Base-by-base conservation (phyloP, 495 filamentous ascomycete genomes). In the Hyaloscypha finlandica region DNA sequence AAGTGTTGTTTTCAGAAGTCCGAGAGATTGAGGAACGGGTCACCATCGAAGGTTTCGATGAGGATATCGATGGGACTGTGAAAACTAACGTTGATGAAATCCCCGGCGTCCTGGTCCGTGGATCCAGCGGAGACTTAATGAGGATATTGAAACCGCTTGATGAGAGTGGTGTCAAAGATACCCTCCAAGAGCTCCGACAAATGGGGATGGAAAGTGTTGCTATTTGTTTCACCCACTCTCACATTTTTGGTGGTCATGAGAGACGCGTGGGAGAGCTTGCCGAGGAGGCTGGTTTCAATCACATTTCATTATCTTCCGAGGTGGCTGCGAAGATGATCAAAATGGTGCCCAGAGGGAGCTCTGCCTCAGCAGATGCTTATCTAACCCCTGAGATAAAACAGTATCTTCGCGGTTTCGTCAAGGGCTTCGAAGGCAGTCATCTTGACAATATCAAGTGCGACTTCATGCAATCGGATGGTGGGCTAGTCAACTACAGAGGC, bases 311-410 rank as follows among this genome's bases (percentile, higher is more conserved):
- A 39, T 89, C 85, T 59, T 85, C 88, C 67, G 85, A 91, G 74
- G 80, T 92, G 32, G 95, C 96, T 87, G 94, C 94, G 22, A 98
- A 54, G 16, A 54, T 97, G 94, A 97, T 92, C 73, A 94, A 93
- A 74, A 78, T 93, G 12, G 89, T 93, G 0, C 90, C 94, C 33
- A 81, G 95, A 57, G 94, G 92, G 16, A 97, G 93, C 12, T 96
- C 92, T n/a, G 92, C 94, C 12, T 95, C 92, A 29, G 94, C 94
- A 9, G 94, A 98, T 79, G 94, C 94, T 5, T 98, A 99, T 74
- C 83, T 99, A 4, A 97, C 94, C 3, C 94, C 94, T 0, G 91
- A 93, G 9, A 97, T 99, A 72, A 92, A 92, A 75, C 92, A 93
- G 75, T 99, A 99, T 75, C 94, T 97, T 69, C 83, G 87, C 30